Evolutionary conservation across 2,329 filamentous ascomycete species (phyloP).

Genomic region (Colletotrichum sp.): DNA sequence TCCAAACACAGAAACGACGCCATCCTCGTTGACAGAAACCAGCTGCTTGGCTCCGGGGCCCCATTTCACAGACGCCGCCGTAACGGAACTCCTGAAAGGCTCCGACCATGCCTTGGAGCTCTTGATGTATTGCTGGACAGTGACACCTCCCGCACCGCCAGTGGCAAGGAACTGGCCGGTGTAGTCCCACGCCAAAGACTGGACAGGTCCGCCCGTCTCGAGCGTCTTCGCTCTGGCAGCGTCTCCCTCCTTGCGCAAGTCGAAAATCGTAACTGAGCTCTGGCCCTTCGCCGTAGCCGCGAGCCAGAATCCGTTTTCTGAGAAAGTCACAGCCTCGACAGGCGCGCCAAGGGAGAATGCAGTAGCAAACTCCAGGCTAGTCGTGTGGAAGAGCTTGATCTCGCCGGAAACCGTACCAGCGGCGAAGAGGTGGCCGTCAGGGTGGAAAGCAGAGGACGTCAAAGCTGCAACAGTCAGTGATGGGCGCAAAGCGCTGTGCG

Average conservation of each 20-base stretch:
- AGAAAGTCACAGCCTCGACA: conserved; percentile 81
- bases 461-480: conserved; percentile 59
- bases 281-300: conserved; percentile 81
- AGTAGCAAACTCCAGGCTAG: conserved; percentile 76
- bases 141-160: conserved; percentile 78
- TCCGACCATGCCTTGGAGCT: conserved; percentile 87
- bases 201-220: conserved; percentile 79
- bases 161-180: conserved; percentile 91
- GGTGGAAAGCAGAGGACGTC: conserved; percentile 85
- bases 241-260: conserved; percentile 89
- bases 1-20: conserved; percentile 74
- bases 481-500: background rate
- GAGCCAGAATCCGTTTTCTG: conserved; percentile 96
- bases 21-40: conserved; percentile 75
- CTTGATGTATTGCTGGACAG: conserved; percentile 91
- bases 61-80: conserved; percentile 78
- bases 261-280: conserved; percentile 83
- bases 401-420: conserved; percentile 80
- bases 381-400: conserved; percentile 89
- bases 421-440: conserved; percentile 93
- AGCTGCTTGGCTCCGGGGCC: conserved; percentile 75
- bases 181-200: conserved; percentile 87
- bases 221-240: conserved; percentile 82
- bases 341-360: conserved; percentile 73
- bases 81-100: conserved; percentile 76